These are phyloP conservation scores for Puccinia coronata DNA, from an alignment of 1,284 basidiomycete genomes.

Conservation along the genomic window DNA sequence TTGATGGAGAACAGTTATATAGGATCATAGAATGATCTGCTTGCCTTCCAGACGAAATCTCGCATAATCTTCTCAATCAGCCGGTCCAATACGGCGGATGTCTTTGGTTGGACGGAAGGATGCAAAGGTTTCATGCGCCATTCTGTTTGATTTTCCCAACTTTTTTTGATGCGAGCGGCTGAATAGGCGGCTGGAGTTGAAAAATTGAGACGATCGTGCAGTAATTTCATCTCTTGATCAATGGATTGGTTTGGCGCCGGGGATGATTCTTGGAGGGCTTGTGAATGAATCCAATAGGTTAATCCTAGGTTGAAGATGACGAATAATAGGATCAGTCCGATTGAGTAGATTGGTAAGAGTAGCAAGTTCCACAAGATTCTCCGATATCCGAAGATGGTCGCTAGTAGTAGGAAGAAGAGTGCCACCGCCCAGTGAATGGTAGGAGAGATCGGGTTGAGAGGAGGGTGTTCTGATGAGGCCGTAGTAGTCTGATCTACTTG, in stretches of 20 bases:
- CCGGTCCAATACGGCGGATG: background rate
- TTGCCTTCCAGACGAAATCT: slow-evolving; percentile 46
- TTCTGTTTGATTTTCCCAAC: slow-evolving; percentile 35
- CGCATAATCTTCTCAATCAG: slow-evolving; percentile 30
- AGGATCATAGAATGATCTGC: slow-evolving; percentile 11
- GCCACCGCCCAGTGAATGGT: background rate
- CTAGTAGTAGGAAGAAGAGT: background rate
- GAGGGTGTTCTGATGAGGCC: too few species aligned
- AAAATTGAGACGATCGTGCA: slow-evolving; percentile 14
- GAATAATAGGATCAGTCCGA: background rate
- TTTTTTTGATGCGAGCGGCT: slow-evolving; percentile 32
- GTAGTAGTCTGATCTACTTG: too few species aligned
- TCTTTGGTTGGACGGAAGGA: slow-evolving; percentile 10
- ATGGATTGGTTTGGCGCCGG: background rate
- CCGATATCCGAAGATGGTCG: slow-evolving; percentile 13
- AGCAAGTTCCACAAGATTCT: background rate
- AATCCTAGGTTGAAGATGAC: slow-evolving; percentile 25
- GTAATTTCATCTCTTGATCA: background rate
- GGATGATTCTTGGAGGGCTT: background rate
- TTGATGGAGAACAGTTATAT: background rate
- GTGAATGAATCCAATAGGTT: slow-evolving; percentile 35
- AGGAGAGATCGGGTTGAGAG: background rate
- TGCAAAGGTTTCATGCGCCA: slow-evolving; percentile 32
- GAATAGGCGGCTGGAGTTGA: slow-evolving; percentile 42
- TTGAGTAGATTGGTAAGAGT: slow-evolving; percentile 6